Conservation (phyloP, 768 basidiomycete species). For the Lactifluus piperatus region DNA sequence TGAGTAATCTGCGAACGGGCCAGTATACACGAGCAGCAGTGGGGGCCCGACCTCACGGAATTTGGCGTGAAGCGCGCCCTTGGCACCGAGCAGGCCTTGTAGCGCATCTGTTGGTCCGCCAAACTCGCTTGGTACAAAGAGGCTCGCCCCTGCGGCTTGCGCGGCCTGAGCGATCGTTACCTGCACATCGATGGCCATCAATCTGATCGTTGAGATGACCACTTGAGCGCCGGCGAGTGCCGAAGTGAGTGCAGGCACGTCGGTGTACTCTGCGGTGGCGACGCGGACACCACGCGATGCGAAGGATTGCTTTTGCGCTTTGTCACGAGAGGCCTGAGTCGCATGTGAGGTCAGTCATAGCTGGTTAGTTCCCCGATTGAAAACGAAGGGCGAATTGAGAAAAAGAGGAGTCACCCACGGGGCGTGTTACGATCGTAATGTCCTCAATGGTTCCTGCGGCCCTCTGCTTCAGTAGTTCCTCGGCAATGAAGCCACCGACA, state of each 20-base stretch:
- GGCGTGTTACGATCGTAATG: slow-evolving; percentile 14
- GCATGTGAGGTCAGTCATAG: background rate
- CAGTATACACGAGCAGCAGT: slow-evolving; percentile 16
- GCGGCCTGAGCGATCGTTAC: slow-evolving; percentile 16
- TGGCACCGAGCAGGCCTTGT: slow-evolving; percentile 6
- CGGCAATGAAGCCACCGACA: slow-evolving; percentile 15
- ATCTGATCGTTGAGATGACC: slow-evolving; percentile 14
- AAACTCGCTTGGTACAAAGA: slow-evolving; percentile 24
- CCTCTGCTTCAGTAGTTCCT: slow-evolving; percentile 19
- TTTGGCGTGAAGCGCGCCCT: slow-evolving; percentile 7
- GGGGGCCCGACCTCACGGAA: slow-evolving; percentile 19
- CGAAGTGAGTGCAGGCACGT: slow-evolving; percentile 8
- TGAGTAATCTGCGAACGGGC: slow-evolving; percentile 16
- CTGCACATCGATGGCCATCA: slow-evolving; percentile 7
- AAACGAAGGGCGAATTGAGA: background rate
- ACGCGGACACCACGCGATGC: slow-evolving; percentile 14
- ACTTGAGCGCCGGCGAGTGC: slow-evolving; percentile 17
- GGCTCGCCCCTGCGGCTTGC: slow-evolving; percentile 16
- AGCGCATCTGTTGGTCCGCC: slow-evolving; percentile 19
- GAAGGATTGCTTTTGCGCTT: slow-evolving; percentile 1
- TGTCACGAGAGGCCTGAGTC: slow-evolving; percentile 6
- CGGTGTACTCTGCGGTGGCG: slow-evolving; percentile 6
- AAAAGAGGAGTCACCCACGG: slow-evolving; percentile 1
- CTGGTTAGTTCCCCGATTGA: background rate
- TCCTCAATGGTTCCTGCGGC: slow-evolving; percentile 7